phyloP scores from a whole-genome alignment of 2,329 filamentous ascomycete genomes.

The Paracorniculantispora psalliotae region DNA sequence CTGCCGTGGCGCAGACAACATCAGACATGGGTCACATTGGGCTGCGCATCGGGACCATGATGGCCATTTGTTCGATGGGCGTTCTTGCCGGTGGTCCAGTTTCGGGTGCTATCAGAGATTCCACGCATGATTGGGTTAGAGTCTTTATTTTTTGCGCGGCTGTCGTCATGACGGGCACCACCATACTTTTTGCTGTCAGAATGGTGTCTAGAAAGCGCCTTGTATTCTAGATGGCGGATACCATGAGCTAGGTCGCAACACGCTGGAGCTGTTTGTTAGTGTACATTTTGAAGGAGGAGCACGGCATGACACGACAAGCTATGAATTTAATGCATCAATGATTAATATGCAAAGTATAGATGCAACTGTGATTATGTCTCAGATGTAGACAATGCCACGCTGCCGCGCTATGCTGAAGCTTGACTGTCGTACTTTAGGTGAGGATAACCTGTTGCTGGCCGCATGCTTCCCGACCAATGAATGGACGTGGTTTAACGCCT shows the following conservation, averaged over 20 bases:
- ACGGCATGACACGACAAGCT: neutral
- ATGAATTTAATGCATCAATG: constrained; percentile 1
- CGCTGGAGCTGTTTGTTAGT: neutral
- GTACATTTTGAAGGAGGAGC: neutral
- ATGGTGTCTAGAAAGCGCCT: neutral
- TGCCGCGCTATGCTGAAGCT: no score
- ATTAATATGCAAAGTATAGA: no score
- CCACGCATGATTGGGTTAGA: neutral
- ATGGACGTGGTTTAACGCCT: neutral
- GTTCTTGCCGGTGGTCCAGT: constrained; percentile 22
- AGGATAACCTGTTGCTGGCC: no score
- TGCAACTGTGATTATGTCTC: no score
- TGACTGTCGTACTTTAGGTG: no score
- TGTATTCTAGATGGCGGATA: neutral
- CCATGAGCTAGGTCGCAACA: no score
- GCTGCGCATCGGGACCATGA: constrained; percentile 28
- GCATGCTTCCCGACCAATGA: no score
- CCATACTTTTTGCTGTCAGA: neutral
- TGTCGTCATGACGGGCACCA: neutral
- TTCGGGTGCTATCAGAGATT: constrained; percentile 18
- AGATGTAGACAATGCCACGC: no score
- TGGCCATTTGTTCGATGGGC: constrained; percentile 25
- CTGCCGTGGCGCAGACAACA: constrained; percentile 28
- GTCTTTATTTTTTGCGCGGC: constrained; percentile 5
- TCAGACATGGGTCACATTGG: constrained; percentile 25